Evolutionary conservation across 1,139 yeast genomes (phyloP), one percentile per base, ranked within the genome.

Genomic region (Yamadazyma siamensis): DNA sequence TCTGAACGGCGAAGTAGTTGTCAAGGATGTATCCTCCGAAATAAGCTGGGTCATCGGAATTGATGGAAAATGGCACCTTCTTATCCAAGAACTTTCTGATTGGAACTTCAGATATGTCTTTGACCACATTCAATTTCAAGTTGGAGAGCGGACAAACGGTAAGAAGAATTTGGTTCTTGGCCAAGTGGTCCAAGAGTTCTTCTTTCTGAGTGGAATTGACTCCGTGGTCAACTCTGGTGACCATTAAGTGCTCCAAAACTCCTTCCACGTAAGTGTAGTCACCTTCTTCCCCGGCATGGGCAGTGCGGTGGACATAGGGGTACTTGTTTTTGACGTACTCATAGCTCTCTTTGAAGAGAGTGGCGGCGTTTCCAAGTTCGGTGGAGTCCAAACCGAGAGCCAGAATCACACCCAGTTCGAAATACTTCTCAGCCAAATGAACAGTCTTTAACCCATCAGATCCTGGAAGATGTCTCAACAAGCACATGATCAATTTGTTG

Each of bases 231-330:
- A 84, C 79, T 58, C 94, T 71, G 20, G 77, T 67, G 11, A 75
- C 85, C 2, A 73, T 65, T 42, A 84, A 66, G 26, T 64, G 41
- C 44, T 80, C 77, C 39, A 84, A 58, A 1, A 91, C 63, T 31
- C 66, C 65, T 9, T 59, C 42, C 22, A 84, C 83, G 43, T 65
- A 82, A 11, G 74, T 67, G 26, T 84, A 76, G 41, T 80, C 85
- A 31, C 91, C 94, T 60, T 84, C 94, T 57, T 84, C 94, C 44
- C 94, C 94, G 3, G 91, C 94, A 52, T 84, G 94, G 2, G 94
- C 91, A 21, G 94, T 84, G 32, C 80, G 64, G 25, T 76, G 71
- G 34, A 78, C 68, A 28, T 66, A 50, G 18, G 80, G 75, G 45
- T 62, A 71, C 25, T 61, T 47, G 14, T 60, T 56, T 31, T 62